Evolutionary conservation across 225 moss, liverwort and hornwort genomes (phyloP).

Genomic region (Physcomitrium patens): DNA sequence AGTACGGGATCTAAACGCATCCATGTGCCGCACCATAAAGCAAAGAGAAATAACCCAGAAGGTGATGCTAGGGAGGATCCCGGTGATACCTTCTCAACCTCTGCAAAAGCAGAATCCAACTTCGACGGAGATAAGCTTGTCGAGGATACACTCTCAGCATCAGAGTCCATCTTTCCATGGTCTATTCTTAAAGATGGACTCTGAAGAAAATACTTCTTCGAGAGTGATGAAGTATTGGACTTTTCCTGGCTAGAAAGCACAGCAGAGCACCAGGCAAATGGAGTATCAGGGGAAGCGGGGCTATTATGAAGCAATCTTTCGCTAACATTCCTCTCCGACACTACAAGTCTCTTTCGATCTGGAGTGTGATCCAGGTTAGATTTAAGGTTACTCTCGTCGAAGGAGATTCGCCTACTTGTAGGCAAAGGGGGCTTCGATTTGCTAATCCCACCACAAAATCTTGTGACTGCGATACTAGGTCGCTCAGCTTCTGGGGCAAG

Average conservation of each 20-base stretch:
- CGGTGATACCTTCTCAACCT: constrained; percentile 38
- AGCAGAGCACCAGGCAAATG: constrained; percentile 16
- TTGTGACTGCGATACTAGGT: constrained; percentile 23
- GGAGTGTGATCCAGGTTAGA: constrained; percentile 16
- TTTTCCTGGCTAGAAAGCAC: constrained; percentile 27
- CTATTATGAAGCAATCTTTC: constrained; percentile 37
- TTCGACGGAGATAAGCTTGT: constrained; percentile 24
- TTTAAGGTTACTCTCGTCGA: constrained; percentile 40
- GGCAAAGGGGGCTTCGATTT: constrained; percentile 40
- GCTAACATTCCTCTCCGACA: constrained; percentile 21
- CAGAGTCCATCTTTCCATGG: constrained; percentile 37
- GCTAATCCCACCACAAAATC: constrained; percentile 35
- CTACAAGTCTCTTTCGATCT: constrained; percentile 19
- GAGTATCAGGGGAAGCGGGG: constrained; percentile 37
- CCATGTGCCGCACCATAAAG: background rate
- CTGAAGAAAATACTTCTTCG: constrained; percentile 59
- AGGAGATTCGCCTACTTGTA: constrained; percentile 39
- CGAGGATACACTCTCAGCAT: constrained; percentile 40
- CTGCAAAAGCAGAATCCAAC: constrained; percentile 21
- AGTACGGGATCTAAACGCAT: constrained; percentile 3
- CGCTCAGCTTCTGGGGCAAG: constrained; percentile 30
- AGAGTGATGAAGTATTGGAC: constrained; percentile 47
- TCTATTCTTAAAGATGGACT: constrained; percentile 36
- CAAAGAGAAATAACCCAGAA: background rate
- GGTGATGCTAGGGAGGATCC: background rate